Base-by-base conservation (phyloP, 129 eudicot species). In the Smallanthus sonchifolius region DNA sequence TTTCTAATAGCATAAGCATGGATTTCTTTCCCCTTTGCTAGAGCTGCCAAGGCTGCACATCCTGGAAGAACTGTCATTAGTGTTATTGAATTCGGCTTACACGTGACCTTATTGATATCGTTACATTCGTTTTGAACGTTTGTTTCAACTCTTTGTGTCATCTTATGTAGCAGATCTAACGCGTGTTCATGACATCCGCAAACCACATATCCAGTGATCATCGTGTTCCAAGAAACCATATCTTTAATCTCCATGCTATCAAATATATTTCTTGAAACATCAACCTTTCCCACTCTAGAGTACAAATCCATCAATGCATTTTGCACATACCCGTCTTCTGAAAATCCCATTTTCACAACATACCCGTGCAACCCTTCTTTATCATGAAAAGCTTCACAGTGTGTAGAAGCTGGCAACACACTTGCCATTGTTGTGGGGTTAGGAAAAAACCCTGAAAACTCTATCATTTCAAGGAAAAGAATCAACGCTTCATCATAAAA, bases 201-300 rank as follows among this genome's bases (percentile, higher is more conserved):
- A 66, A 91, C 86, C 37, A 91, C 95, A 34, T 74, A 91, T 51
- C 94, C 95, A 2, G 95, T 88, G 67, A 91, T 88, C 85, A 91
- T 87, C 2, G 97, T 91, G 70, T 91, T 91, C 95, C 95, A 91
- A 77, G 97, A 88, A 76, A 91, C 97, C 5, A 88, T 74, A 77
- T 91, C 97, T 77, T 70, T 91, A 36, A 51, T 60, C 78, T 84
- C 90, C 90, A 91, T 84, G 61, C 43, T 83, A 57, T 79, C 84
- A 83, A 88, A 91, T 73, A 91, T 86, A 74, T 56, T 73, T 74
- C 83, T 79, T 42, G 97, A 71, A 28, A 77, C 55, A 36, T 78
- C 69, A 37, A 86, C 54, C 65, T 81, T 84, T 17, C 97, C 88
- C 43, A 82, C 78, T 87, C 97, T 83, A 47, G 92, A 84, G 74